phyloP scores from a whole-genome alignment of 495 filamentous ascomycete species.

The Hapsidospora chrysogenum region DNA sequence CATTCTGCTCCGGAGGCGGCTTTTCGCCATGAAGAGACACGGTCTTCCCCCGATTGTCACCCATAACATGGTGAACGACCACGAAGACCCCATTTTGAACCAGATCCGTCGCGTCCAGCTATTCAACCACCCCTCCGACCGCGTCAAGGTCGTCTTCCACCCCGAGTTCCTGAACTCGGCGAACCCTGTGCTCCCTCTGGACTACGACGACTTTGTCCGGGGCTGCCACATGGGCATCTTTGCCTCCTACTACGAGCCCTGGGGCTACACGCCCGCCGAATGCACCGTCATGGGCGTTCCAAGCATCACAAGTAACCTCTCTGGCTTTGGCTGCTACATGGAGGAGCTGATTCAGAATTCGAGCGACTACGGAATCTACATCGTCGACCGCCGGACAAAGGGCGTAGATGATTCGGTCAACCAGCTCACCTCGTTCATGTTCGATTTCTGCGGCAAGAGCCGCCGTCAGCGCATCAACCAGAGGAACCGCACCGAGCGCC shows the following conservation, averaged over 20 bases:
- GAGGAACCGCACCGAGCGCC: constrained; percentile 87
- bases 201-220: constrained; percentile 97
- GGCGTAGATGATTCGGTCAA: constrained; percentile 96
- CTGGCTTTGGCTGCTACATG: constrained; percentile 98
- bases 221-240: constrained; percentile 93
- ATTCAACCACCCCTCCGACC: constrained; percentile 88
- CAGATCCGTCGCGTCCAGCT: constrained; percentile 91
- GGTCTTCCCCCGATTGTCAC: constrained; percentile 87
- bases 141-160: constrained; percentile 96
- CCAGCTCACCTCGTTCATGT: constrained; percentile 85
- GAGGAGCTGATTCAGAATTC: constrained; percentile 98
- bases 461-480: constrained; percentile 95
- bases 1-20: constrained; percentile 74
- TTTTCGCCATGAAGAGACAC: constrained; percentile 93
- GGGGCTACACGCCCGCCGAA: constrained; percentile 96
- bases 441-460: constrained; percentile 86
- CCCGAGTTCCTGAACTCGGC: constrained; percentile 93
- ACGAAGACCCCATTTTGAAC: constrained; percentile 86
- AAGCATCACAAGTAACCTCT: constrained; percentile 94
- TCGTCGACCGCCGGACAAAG: constrained; percentile 89
- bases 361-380: constrained; percentile 95
- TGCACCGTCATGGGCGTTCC: constrained; percentile 99
- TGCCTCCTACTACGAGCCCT: constrained; percentile 95
- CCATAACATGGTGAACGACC: constrained; percentile 97
- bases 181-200: constrained; percentile 85